A percentile compares a stretch with the other conserved stretches of the same genome.
These are phyloP conservation scores for Collybia sp. DNA, from an alignment of 768 basidiomycete genomes.

Conservation along the genomic window DNA sequence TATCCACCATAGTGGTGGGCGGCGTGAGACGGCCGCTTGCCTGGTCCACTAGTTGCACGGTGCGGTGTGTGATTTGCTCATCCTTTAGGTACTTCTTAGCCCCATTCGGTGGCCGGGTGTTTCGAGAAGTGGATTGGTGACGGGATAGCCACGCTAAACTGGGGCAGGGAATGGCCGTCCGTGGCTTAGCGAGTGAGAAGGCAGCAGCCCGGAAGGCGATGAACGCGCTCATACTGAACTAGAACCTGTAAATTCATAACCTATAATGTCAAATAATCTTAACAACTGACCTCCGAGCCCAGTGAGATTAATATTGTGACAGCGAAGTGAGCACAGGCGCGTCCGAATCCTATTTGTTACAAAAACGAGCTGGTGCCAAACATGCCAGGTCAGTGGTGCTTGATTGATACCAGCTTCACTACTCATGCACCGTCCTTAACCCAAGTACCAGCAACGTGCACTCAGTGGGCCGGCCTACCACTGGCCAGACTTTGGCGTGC, in stretches of 20 bases:
- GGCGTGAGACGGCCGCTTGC: constrained; percentile 33
- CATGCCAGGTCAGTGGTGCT: no score
- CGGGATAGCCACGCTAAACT: constrained; percentile 1
- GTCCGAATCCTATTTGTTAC: no score
- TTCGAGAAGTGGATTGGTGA: constrained; percentile 1
- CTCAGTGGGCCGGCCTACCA: no score
- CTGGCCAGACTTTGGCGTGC: no score
- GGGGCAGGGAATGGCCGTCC: constrained; percentile 8
- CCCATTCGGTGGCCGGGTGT: neutral
- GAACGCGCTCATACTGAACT: constrained; percentile 22
- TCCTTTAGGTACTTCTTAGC: constrained; percentile 17
- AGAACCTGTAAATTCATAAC: neutral
- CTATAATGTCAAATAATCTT: no score
- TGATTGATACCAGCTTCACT: no score
- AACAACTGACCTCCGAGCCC: no score
- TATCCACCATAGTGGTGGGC: constrained; percentile 26
- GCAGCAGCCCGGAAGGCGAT: constrained; percentile 24
- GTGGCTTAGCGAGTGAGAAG: constrained; percentile 10
- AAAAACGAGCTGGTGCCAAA: no score
- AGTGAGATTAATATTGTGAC: no score
- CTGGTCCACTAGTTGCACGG: constrained; percentile 46
- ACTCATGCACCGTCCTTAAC: no score
- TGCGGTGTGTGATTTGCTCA: constrained; percentile 34
- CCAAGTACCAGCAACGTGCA: no score
- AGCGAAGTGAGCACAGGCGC: no score